Evolutionary conservation across 371 early-diverging fungal species (phyloP).

Genomic region (Batrachochytrium dendrobatidis): DNA sequence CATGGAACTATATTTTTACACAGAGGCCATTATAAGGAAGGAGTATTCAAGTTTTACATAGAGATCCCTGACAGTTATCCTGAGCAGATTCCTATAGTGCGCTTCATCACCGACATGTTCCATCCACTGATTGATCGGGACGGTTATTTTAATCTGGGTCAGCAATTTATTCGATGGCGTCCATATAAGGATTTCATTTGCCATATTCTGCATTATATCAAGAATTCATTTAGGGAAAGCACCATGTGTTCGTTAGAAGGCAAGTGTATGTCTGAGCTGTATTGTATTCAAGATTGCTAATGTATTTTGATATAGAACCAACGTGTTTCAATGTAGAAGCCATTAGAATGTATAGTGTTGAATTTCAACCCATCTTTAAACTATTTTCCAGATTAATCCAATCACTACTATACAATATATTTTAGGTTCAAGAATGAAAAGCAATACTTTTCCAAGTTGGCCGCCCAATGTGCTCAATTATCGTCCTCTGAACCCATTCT

Average conservation of each 20-base stretch:
- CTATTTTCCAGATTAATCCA: not conserved
- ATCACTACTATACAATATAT: too few species aligned
- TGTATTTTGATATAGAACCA: not conserved
- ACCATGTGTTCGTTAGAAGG: conserved; percentile 64
- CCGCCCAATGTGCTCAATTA: conserved; percentile 72
- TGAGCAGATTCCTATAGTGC: conserved; percentile 73
- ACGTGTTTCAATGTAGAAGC: conserved; percentile 69
- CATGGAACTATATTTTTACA: conserved; percentile 79
- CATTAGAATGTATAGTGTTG: conserved; percentile 48
- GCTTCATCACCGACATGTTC: conserved; percentile 82
- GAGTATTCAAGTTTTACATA: conserved; percentile 87
- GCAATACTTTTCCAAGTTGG: conserved; percentile 59
- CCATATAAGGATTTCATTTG: conserved; percentile 73
- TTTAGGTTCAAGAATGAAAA: conserved; percentile 55
- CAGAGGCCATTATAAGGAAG: conserved; percentile 84
- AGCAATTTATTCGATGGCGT: conserved; percentile 75
- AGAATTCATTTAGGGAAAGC: conserved; percentile 71
- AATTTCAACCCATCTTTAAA: not conserved
- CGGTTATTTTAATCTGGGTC: conserved; percentile 59
- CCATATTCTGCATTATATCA: conserved; percentile 77
- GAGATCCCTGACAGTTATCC: conserved; percentile 83
- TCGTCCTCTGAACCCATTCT: conserved; percentile 64
- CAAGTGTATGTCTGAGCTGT: conserved; percentile 15
- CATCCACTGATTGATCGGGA: conserved; percentile 88
- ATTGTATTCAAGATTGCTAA: not conserved